A percentile compares a stretch with the other conserved stretches of the same genome.
These are phyloP conservation scores for Aphanomyces invadans DNA, from an alignment of 352 stramenopile genomes.

Conservation along the genomic window DNA sequence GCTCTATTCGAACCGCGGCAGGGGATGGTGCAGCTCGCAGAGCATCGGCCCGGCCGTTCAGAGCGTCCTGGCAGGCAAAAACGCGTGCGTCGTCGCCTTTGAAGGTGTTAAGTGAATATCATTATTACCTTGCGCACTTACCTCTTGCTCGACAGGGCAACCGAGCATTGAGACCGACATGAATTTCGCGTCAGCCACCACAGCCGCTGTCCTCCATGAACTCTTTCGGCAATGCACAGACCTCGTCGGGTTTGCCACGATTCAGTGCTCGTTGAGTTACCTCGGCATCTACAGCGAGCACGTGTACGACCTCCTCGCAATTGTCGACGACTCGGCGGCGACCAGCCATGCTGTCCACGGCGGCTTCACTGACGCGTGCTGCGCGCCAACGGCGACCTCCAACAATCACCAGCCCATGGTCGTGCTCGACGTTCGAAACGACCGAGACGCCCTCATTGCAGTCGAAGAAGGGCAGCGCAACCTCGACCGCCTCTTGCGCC, in stretches of 20 bases:
- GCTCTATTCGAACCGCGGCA: conserved; percentile 54
- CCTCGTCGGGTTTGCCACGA: conserved; percentile 2
- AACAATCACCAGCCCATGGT: conserved; percentile 37
- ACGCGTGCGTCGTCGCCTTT: conserved; percentile 61
- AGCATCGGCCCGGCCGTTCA: conserved; percentile 51
- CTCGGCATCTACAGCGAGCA: conserved; percentile 94
- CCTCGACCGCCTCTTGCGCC: conserved; percentile 30
- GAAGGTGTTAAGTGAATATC: too few species aligned
- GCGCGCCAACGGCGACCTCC: too few species aligned
- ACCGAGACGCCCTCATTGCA: conserved; percentile 54
- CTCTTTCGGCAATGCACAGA: conserved; percentile 14
- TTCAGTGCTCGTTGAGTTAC: conserved; percentile 61
- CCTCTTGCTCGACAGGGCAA: too few species aligned
- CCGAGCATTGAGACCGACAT: conserved; percentile 4
- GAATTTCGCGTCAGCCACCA: background rate
- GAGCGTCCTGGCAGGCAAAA: conserved; percentile 55
- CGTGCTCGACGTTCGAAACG: conserved; percentile 61
- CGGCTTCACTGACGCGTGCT: background rate
- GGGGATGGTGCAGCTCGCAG: conserved; percentile 52
- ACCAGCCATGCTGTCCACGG: conserved; percentile 16
- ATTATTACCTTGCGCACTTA: too few species aligned
- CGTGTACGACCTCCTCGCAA: conserved; percentile 89
- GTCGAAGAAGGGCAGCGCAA: conserved; percentile 43
- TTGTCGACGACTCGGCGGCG: conserved; percentile 26
- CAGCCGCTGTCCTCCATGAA: background rate